Evolutionary conservation across 768 basidiomycete genomes (phyloP).

Genomic region (Candolleomyces aberdarensis): DNA sequence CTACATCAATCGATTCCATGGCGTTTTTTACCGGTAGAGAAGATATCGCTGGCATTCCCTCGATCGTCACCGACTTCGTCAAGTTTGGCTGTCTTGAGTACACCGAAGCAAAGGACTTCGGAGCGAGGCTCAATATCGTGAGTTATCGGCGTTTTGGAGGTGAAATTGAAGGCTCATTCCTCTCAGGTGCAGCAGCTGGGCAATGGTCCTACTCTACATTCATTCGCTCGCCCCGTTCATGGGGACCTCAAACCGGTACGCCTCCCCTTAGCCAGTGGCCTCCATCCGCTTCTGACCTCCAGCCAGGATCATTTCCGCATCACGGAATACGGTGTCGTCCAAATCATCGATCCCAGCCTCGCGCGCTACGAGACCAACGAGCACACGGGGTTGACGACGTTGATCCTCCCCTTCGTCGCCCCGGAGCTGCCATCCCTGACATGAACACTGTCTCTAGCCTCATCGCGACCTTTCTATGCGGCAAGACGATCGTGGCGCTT

Average conservation of each 20-base stretch:
- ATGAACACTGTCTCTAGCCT: not conserved
- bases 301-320: not conserved
- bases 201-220: not conserved
- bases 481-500: not conserved
- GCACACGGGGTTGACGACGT: not conserved
- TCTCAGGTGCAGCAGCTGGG: too few species aligned
- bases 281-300: not conserved
- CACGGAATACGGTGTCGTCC: not conserved
- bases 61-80: too few species aligned
- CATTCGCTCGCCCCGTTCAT: not conserved
- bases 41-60: not conserved
- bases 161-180: too few species aligned
- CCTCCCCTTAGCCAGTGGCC: not conserved
- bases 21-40: not conserved
- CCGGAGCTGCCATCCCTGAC: not conserved
- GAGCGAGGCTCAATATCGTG: not conserved
- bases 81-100: not conserved
- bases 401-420: not conserved
- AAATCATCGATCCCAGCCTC: not conserved
- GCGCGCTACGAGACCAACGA: not conserved
- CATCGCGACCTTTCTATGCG: not conserved
- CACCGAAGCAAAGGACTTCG: not conserved
- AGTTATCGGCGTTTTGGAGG: not conserved
- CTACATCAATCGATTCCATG: not conserved
- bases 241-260: not conserved